Evolutionary conservation across 2,329 filamentous ascomycete genomes (phyloP).

Genomic region (Claviceps monticola): DNA sequence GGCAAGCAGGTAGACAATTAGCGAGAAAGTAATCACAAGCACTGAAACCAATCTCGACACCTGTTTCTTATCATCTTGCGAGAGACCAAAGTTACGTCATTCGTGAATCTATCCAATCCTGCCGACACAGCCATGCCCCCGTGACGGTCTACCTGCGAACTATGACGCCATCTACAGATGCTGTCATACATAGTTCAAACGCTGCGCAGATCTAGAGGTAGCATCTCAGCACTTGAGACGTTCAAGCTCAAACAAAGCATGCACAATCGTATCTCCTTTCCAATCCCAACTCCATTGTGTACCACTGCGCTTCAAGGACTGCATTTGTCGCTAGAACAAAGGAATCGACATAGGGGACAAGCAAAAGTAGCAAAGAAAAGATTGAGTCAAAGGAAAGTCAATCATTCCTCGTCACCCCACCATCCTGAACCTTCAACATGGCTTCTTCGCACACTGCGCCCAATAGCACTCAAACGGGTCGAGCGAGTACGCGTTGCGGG

Average conservation of each 20-base stretch:
- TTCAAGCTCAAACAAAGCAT: neutral
- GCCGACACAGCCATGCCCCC: no score
- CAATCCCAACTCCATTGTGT: neutral
- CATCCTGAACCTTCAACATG: constrained; percentile 17
- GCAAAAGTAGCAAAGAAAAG: neutral
- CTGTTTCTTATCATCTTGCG: no score
- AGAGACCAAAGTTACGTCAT: no score
- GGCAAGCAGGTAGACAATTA: no score
- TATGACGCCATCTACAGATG: neutral
- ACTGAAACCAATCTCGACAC: no score
- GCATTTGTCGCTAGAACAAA: no score
- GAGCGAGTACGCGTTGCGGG: constrained; percentile 20
- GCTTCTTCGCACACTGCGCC: constrained; percentile 11
- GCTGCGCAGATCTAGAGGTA: neutral
- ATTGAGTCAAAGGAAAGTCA: neutral
- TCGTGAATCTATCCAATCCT: no score
- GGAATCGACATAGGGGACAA: no score
- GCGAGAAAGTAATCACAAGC: no score
- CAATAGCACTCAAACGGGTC: constrained; percentile 24
- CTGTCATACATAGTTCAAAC: no score
- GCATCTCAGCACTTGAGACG: constrained; percentile 2
- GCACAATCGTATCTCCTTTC: neutral
- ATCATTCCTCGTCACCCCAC: constrained; percentile 28
- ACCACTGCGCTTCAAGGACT: no score
- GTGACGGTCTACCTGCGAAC: neutral